Evolutionary conservation across 1,139 yeast genomes (phyloP).

Genomic region (Kluyveromyces marxianus): DNA sequence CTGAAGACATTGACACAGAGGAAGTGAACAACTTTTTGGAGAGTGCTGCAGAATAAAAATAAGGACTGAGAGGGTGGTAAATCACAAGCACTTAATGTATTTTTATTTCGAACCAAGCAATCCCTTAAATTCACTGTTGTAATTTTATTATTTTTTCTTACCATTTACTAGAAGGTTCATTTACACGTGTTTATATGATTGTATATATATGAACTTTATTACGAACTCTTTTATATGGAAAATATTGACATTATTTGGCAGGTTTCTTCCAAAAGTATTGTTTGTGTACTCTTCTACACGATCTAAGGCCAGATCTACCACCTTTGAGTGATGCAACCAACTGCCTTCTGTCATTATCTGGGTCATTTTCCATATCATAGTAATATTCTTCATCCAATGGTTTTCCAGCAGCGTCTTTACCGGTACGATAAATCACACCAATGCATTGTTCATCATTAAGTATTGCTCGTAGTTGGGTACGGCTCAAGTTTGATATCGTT

Average conservation of each 20-base stretch:
- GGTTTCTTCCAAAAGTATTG: slow-evolving; percentile 87
- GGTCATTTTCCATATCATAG: slow-evolving; percentile 77
- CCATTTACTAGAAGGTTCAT: not conserved
- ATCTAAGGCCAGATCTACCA: slow-evolving; percentile 67
- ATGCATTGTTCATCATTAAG: slow-evolving; percentile 41
- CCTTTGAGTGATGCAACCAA: slow-evolving; percentile 76
- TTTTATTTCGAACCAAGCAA: not conserved
- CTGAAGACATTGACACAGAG: slow-evolving; percentile 54
- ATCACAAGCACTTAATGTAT: not conserved
- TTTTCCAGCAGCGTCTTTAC: slow-evolving; percentile 95
- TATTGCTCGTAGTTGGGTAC: slow-evolving; percentile 41
- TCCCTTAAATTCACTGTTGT: not conserved
- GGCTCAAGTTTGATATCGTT: slow-evolving; percentile 37
- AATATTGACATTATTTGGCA: slow-evolving; percentile 15
- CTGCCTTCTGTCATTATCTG: slow-evolving; percentile 57
- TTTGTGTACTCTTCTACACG: slow-evolving; percentile 89
- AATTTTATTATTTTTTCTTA: not conserved
- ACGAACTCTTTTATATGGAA: too few relatives aligned
- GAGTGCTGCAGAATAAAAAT: slow-evolving; percentile 16
- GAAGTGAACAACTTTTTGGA: slow-evolving; percentile 30
- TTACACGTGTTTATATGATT: too few relatives aligned
- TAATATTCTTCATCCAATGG: slow-evolving; percentile 90
- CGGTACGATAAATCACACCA: slow-evolving; percentile 79
- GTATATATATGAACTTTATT: too few relatives aligned
- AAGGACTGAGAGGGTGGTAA: not conserved